Base-by-base conservation (phyloP, 257 asterid species). In the Buddleja alternifolia region DNA sequence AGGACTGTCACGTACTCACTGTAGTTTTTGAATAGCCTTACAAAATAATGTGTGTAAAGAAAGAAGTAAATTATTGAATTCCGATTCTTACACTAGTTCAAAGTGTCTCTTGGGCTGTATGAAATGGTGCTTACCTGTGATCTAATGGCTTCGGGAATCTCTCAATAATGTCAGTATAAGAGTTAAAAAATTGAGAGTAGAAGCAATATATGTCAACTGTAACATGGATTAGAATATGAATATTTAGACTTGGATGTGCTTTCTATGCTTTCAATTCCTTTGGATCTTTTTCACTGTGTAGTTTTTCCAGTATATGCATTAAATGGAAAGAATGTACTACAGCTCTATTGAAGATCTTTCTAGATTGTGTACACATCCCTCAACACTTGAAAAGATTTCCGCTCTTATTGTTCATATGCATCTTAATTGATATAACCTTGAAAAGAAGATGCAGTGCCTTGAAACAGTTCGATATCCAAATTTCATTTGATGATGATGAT, bases 21-120 rank as follows among this genome's bases (percentile, higher is more conserved):
- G 60, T 17, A 10, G 44, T 16, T 23, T 60, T 20, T 20, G 12
- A 24, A 19, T 23, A 19, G 66, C 23, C 57, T 29, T 44, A 39
- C 4, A 46, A 19, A 48, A n/a, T 56, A 60, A 29, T 37, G 29
- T 34, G 54, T 7, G 67, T 21, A 36, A 17, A 63, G 60, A 32
- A 32, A 42, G 12, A 41, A 42, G 32, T 63, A 11, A 44, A 17
- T 39, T 20, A 14, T 21, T 8, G 12, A 44, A 6, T 23, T 24
- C 41, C 50, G 12, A 6, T 42, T 42, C 32, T 0, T 50, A 15
- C 12, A 41, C 74, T 36, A 20, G 58, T 71, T 61, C 58, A 62
- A 20, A 47, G 19, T 58, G 68, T 52, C 51, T 24, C 48, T 60
- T 61, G 37, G 48, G 66, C 64, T 68, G 36, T 55, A 17, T 36